phyloP scores from a whole-genome alignment of 2,329 filamentous ascomycete species.

The Sphaerostilbella broomeana region DNA sequence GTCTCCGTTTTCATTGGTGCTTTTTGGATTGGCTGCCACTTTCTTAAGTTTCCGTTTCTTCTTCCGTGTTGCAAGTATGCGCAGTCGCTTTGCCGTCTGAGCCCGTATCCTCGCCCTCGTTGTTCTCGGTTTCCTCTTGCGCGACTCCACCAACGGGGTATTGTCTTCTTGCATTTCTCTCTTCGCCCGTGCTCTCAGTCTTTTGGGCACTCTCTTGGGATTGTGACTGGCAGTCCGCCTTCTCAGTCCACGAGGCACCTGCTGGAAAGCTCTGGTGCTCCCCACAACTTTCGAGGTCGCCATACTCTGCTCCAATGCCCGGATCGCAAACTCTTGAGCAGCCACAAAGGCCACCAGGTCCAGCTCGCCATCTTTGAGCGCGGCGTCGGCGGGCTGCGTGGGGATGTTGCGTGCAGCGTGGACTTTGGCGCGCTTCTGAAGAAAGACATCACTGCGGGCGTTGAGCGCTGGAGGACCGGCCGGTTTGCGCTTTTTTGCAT shows the following conservation, averaged over 20 bases:
- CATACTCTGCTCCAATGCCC: slow-evolving; percentile 77
- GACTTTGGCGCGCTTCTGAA: slow-evolving; percentile 41
- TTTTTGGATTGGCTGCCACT: slow-evolving; percentile 16
- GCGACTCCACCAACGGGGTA: slow-evolving; percentile 68
- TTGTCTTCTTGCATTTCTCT: slow-evolving; percentile 83
- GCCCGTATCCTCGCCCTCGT: slow-evolving; percentile 58
- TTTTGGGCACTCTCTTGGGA: slow-evolving; percentile 77
- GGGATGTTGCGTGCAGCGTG: slow-evolving; percentile 44
- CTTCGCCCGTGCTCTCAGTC: slow-evolving; percentile 63
- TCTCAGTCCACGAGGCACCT: slow-evolving; percentile 77
- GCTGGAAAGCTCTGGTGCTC: slow-evolving; percentile 76
- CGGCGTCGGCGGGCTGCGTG: slow-evolving; percentile 43
- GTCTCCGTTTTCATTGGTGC: slow-evolving; percentile 9
- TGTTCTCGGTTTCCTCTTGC: slow-evolving; percentile 54
- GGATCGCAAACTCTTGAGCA: slow-evolving; percentile 84
- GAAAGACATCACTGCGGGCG: slow-evolving; percentile 20
- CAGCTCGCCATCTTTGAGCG: slow-evolving; percentile 66
- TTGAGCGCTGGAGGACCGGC: slow-evolving; percentile 17
- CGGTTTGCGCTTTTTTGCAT: slow-evolving; percentile 24
- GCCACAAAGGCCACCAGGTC: slow-evolving; percentile 79
- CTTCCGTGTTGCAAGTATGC: slow-evolving; percentile 54
- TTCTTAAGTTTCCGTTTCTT: slow-evolving; percentile 35
- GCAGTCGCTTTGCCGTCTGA: slow-evolving; percentile 68
- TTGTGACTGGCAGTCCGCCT: slow-evolving; percentile 92
- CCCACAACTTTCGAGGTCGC: slow-evolving; percentile 57